phyloP scores from a whole-genome alignment of 805 yeast species.

The Candida krabiensis region DNA sequence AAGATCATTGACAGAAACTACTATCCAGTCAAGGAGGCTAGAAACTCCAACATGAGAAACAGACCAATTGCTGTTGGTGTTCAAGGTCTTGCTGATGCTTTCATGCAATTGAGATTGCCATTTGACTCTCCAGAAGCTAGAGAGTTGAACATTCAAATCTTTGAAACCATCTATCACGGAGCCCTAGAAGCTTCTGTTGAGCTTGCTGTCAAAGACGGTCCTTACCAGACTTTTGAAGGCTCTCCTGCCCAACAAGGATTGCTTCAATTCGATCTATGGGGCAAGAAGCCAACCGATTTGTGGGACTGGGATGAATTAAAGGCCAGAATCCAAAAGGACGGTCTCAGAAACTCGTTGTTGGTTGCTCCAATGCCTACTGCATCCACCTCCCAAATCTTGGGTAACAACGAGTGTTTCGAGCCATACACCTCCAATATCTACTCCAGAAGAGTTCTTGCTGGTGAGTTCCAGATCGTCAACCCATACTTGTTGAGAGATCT shows the following conservation, averaged over 20 bases:
- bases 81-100: slow-evolving; percentile 62
- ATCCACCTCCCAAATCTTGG: slow-evolving; percentile 63
- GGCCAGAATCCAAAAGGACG: slow-evolving; percentile 46
- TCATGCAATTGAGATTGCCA: slow-evolving; percentile 55
- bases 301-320: slow-evolving; percentile 61
- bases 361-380: slow-evolving; percentile 71
- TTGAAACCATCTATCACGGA: slow-evolving; percentile 62
- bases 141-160: slow-evolving; percentile 56
- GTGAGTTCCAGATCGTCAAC: slow-evolving; percentile 64
- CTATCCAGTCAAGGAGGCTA: slow-evolving; percentile 58
- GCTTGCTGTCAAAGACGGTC: slow-evolving; percentile 51
- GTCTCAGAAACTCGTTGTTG: slow-evolving; percentile 57
- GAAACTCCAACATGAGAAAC: slow-evolving; percentile 52
- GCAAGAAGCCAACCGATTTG: slow-evolving; percentile 56
- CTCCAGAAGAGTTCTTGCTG: slow-evolving; percentile 62
- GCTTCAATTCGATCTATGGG: slow-evolving; percentile 59
- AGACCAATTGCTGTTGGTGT: slow-evolving; percentile 66
- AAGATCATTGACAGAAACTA: slow-evolving; percentile 55
- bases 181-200: slow-evolving; percentile 58
- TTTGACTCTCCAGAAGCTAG: slow-evolving; percentile 59
- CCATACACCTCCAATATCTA: slow-evolving; percentile 64
- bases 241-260: slow-evolving; percentile 61
- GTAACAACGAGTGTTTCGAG: slow-evolving; percentile 62
- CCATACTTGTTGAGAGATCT: slow-evolving; percentile 58
- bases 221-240: slow-evolving; percentile 51